A percentile compares a stretch with the other conserved stretches of the same genome.
These are phyloP conservation scores for Haplosporangium sp. DNA, from an alignment of 371 early-diverging fungal species.

Conservation along the genomic window DNA sequence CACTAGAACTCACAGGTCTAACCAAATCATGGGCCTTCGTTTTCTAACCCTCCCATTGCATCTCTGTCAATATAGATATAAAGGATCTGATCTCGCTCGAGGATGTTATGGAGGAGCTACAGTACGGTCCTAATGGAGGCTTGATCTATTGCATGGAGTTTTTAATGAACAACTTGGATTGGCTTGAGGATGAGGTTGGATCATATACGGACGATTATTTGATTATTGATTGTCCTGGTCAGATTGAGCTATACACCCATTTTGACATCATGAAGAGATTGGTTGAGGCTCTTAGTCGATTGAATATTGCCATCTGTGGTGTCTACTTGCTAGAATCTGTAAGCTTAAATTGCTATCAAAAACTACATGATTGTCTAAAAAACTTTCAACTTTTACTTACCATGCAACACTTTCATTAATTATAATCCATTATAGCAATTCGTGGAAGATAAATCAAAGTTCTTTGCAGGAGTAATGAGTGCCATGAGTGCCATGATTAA, in stretches of 20 bases:
- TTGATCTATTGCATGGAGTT: slow-evolving; percentile 97
- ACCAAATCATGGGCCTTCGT: neutral
- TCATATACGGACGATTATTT: slow-evolving; percentile 95
- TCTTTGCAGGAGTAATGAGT: slow-evolving; percentile 94
- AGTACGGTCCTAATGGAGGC: slow-evolving; percentile 99
- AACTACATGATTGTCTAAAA: neutral
- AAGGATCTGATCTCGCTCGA: slow-evolving; percentile 95
- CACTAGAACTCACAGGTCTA: neutral
- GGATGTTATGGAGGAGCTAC: slow-evolving; percentile 98
- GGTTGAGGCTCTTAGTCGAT: slow-evolving; percentile 75
- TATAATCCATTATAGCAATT: slow-evolving; percentile 70
- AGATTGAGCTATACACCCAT: slow-evolving; percentile 99
- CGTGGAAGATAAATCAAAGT: slow-evolving; percentile 94
- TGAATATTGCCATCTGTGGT: slow-evolving; percentile 85
- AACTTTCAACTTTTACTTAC: neutral
- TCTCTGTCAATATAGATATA: slow-evolving; percentile 71
- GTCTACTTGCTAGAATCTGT: slow-evolving; percentile 92
- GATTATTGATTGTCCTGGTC: slow-evolving; percentile 99
- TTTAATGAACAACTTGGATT: slow-evolving; percentile 94
- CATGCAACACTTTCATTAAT: neutral
- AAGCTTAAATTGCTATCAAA: slow-evolving; percentile 1
- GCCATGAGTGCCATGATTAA: slow-evolving; percentile 96
- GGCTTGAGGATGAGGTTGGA: slow-evolving; percentile 94
- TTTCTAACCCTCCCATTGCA: neutral
- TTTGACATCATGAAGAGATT: slow-evolving; percentile 92